Conservation (phyloP, 2,329 filamentous ascomycete genomes). For the Aschersonia sp. region DNA sequence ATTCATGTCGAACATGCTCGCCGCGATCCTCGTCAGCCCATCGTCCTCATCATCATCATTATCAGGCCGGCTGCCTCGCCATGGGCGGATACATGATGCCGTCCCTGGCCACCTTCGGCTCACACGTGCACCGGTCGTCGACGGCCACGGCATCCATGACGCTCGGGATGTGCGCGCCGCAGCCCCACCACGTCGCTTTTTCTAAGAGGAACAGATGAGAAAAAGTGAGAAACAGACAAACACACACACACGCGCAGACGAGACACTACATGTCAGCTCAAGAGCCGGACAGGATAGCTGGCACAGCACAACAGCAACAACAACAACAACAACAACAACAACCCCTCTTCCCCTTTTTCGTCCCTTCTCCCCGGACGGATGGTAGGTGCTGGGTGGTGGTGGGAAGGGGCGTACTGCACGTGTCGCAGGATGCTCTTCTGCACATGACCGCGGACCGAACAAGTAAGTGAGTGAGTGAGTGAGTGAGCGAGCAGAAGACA, state of each 20-base stretch:
- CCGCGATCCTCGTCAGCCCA: slow-evolving; percentile 3
- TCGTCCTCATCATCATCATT: slow-evolving; percentile 6
- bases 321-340: no score
- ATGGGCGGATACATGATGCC: slow-evolving; percentile 52
- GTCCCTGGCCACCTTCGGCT: slow-evolving; percentile 44
- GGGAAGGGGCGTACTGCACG: slow-evolving; percentile 37
- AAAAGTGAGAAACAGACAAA: background rate
- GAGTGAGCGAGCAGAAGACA: no score
- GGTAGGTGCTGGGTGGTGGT: background rate
- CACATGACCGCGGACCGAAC: slow-evolving; percentile 41
- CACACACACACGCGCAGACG: background rate
- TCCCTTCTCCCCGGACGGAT: no score
- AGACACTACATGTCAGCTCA: no score
- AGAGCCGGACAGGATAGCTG: no score
- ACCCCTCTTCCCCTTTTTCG: no score
- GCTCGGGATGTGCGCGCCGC: slow-evolving; percentile 43
- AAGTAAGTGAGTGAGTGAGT: no score
- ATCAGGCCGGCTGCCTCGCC: slow-evolving; percentile 30
- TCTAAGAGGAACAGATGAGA: slow-evolving; percentile 19
- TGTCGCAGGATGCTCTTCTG: slow-evolving; percentile 45
- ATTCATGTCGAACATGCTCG: no score
- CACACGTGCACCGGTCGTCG: slow-evolving; percentile 49
- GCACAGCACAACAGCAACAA: no score
- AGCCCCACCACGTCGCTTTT: slow-evolving; percentile 51
- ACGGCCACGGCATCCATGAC: slow-evolving; percentile 47